Evolutionary conservation across 2,329 filamentous ascomycete species (phyloP).

Genomic region (Phialocephala subalpina): DNA sequence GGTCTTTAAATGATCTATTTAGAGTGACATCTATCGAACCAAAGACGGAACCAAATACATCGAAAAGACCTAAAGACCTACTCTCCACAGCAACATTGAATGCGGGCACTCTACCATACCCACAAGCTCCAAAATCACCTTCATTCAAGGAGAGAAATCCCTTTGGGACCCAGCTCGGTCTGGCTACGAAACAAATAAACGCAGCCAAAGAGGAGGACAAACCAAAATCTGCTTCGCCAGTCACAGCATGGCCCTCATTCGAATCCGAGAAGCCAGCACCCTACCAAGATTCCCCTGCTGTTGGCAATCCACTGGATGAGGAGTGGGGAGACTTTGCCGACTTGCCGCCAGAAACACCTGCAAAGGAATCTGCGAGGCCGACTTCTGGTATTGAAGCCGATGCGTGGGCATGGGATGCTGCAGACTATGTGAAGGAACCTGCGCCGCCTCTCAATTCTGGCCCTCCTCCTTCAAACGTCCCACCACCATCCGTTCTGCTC

Average conservation of each 20-base stretch:
- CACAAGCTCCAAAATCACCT: conserved; percentile 58
- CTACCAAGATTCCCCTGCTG: conserved; percentile 38
- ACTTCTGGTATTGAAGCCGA: conserved; percentile 36
- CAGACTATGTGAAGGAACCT: conserved; percentile 33
- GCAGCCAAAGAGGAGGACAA: conserved; percentile 45
- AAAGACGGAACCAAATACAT: conserved; percentile 42
- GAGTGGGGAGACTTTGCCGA: conserved; percentile 64
- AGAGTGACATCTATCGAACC: conserved; percentile 41
- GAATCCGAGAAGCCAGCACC: conserved; percentile 33
- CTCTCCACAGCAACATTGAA: conserved; percentile 39
- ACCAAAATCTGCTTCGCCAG: conserved; percentile 42
- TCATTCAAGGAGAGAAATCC: conserved; percentile 62
- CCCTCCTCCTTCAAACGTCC: conserved; percentile 72
- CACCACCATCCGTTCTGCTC: conserved; percentile 85
- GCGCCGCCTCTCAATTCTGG: conserved; percentile 19
- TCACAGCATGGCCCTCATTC: conserved; percentile 42
- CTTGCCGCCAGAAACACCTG: conserved; percentile 41
- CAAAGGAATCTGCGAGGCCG: conserved; percentile 22
- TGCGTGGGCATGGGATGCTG: conserved; percentile 44
- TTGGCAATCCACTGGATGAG: conserved; percentile 50
- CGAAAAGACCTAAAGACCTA: conserved; percentile 45
- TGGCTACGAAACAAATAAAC: conserved; percentile 52
- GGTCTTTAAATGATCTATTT: conserved; percentile 44
- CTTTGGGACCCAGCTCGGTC: conserved; percentile 54
- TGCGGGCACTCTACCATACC: conserved; percentile 48